Conservation (phyloP, 345 rosid genomes). For the Corymbia maculata region DNA sequence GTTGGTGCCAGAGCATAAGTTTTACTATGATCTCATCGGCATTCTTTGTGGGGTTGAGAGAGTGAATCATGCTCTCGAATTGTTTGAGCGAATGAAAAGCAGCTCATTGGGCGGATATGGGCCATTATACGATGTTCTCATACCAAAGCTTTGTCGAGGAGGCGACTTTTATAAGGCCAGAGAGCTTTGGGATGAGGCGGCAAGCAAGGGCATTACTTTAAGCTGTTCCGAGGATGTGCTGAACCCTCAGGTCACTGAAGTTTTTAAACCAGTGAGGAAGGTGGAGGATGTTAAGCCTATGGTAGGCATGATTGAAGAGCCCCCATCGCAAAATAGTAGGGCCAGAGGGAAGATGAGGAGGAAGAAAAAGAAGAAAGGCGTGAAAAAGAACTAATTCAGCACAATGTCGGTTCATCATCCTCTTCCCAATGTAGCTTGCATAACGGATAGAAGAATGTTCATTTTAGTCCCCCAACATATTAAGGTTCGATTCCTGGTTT, state of each 20-base stretch:
- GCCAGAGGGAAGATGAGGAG: slow-evolving; percentile 7
- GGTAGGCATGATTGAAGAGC: slow-evolving; percentile 14
- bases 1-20: slow-evolving; percentile 43
- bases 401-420: neutral
- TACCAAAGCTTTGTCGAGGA: slow-evolving; percentile 69
- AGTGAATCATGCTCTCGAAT: slow-evolving; percentile 49
- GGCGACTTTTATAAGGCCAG: slow-evolving; percentile 67
- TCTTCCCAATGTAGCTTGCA: neutral
- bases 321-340: slow-evolving; percentile 2
- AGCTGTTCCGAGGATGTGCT: slow-evolving; percentile 36
- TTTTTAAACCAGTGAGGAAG: slow-evolving; percentile 48
- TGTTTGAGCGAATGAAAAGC: slow-evolving; percentile 71
- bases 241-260: slow-evolving; percentile 49
- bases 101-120: slow-evolving; percentile 50
- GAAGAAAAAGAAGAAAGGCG: neutral
- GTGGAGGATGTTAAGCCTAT: slow-evolving; percentile 20
- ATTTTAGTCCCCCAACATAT: neutral
- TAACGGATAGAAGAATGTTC: neutral
- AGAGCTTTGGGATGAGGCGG: slow-evolving; percentile 76
- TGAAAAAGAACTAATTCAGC: neutral
- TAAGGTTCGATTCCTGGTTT: neutral
- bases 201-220: slow-evolving; percentile 24
- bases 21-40: slow-evolving; percentile 68
- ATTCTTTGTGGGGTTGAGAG: slow-evolving; percentile 75
- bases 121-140: slow-evolving; percentile 60